These are phyloP conservation scores for Paratinospora sagittata DNA, from an alignment of 164 flowering plant species.

Conservation along the genomic window DNA sequence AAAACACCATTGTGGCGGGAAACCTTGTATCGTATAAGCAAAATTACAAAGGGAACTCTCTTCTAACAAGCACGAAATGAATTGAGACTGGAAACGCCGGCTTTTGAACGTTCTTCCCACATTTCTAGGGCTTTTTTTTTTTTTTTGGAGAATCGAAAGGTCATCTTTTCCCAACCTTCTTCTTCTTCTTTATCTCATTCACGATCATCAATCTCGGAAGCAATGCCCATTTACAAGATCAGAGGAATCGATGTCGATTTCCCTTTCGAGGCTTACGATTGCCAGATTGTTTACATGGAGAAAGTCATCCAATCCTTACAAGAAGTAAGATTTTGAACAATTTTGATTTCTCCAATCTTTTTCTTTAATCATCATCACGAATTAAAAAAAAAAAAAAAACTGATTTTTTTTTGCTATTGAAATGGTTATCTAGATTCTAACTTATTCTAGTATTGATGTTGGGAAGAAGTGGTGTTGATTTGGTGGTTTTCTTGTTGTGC, in stretches of 20 bases:
- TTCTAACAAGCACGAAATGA: too few species aligned
- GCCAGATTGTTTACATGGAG: constrained; percentile 92
- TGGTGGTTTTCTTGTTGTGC: constrained; percentile 11
- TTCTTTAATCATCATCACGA: not conserved
- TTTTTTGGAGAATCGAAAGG: too few species aligned
- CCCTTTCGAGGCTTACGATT: constrained; percentile 91
- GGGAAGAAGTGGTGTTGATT: not conserved
- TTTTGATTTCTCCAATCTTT: constrained; percentile 1
- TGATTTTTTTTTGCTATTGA: not conserved
- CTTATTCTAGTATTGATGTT: not conserved
- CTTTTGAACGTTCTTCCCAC: too few species aligned
- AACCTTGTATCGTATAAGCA: too few species aligned
- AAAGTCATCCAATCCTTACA: constrained; percentile 88
- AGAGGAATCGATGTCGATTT: constrained; percentile 88
- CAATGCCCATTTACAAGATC: constrained; percentile 80
- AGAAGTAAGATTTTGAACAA: constrained; percentile 32
- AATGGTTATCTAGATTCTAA: not conserved
- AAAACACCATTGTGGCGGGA: too few species aligned
- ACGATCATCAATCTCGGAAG: not conserved
- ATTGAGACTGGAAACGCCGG: too few species aligned
- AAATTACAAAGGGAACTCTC: too few species aligned
- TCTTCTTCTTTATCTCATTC: not conserved
- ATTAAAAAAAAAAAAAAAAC: not conserved
- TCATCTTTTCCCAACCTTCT: too few species aligned
- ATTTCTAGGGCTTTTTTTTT: too few species aligned